phyloP scores from a whole-genome alignment of 176 grass and related monocot genomes.

The Miscanthus lutarioriparius region DNA sequence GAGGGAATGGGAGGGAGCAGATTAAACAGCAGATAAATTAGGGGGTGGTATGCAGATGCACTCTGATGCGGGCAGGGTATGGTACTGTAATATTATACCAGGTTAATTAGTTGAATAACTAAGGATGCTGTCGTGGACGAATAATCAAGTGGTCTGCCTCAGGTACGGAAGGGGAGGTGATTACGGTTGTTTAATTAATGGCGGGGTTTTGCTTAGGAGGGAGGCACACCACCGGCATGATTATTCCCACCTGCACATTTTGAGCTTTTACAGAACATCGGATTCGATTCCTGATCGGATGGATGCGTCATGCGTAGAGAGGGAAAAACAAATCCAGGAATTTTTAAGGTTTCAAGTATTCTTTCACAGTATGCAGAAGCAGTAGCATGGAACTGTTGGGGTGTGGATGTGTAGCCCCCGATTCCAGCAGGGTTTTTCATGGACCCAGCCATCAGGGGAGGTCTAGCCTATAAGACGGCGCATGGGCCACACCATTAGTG shows the following conservation, averaged over 20 bases:
- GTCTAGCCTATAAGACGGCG: too few species aligned
- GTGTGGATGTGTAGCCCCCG: too few species aligned
- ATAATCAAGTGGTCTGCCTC: background rate
- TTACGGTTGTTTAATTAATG: conserved; percentile 23
- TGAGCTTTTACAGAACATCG: conserved; percentile 41
- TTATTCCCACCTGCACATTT: conserved; percentile 19
- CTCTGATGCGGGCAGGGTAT: background rate
- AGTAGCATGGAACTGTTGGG: too few species aligned
- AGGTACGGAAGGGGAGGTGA: background rate
- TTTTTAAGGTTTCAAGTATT: conserved; percentile 1
- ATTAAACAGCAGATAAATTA: conserved; percentile 7
- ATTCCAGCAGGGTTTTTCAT: too few species aligned
- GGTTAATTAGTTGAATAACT: conserved; percentile 30
- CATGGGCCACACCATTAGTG: too few species aligned
- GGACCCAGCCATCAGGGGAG: too few species aligned
- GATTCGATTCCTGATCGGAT: conserved; percentile 43
- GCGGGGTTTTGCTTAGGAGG: conserved; percentile 26
- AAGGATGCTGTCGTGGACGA: conserved; percentile 9
- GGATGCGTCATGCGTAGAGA: background rate
- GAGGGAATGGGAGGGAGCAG: background rate
- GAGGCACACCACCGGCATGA: conserved; percentile 28
- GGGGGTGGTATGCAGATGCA: background rate
- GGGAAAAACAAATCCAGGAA: background rate
- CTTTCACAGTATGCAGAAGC: too few species aligned
- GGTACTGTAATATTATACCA: conserved; percentile 2